These are phyloP conservation scores for Cytospora chrysosperma DNA, from an alignment of 2,329 filamentous ascomycete genomes.

Conservation along the genomic window DNA sequence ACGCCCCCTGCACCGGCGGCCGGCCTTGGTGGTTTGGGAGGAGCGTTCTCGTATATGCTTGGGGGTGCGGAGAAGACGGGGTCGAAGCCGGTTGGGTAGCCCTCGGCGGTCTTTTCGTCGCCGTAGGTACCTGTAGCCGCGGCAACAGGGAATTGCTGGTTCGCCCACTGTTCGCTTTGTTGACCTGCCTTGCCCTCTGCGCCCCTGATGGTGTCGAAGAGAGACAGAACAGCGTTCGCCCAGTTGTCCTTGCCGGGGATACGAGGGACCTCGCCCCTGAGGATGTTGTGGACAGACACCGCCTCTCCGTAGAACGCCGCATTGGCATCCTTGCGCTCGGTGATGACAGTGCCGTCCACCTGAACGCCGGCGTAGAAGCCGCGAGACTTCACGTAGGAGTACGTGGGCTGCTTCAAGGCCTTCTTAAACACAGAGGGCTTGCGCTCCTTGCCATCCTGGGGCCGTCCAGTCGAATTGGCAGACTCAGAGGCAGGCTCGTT, in stretches of 20 bases:
- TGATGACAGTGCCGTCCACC: slow-evolving; percentile 82
- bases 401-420: slow-evolving; percentile 43
- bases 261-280: slow-evolving; percentile 43
- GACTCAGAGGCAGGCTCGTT: slow-evolving; percentile 44
- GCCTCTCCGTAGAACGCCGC: slow-evolving; percentile 77
- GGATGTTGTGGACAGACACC: slow-evolving; percentile 46
- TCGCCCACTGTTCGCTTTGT: slow-evolving; percentile 13
- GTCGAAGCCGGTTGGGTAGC: slow-evolving; percentile 15
- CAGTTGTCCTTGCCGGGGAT: slow-evolving; percentile 30
- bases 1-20: slow-evolving; percentile 9
- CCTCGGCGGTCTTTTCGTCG: slow-evolving; percentile 8
- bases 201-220: slow-evolving; percentile 38
- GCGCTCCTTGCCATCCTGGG: slow-evolving; percentile 24
- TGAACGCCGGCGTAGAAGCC: slow-evolving; percentile 87
- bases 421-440: slow-evolving; percentile 31
- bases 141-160: slow-evolving; percentile 10
- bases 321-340: slow-evolving; percentile 86
- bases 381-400: slow-evolving; percentile 78
- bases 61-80: slow-evolving; percentile 13
- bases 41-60: neutral
- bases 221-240: slow-evolving; percentile 33
- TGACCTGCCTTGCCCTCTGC: slow-evolving; percentile 34
- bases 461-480: neutral
- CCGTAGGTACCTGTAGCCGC: slow-evolving; percentile 1
- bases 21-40: slow-evolving; percentile 11